These are phyloP conservation scores for Exophiala sp. DNA, from an alignment of 2,329 filamentous ascomycete genomes.

Conservation along the genomic window DNA sequence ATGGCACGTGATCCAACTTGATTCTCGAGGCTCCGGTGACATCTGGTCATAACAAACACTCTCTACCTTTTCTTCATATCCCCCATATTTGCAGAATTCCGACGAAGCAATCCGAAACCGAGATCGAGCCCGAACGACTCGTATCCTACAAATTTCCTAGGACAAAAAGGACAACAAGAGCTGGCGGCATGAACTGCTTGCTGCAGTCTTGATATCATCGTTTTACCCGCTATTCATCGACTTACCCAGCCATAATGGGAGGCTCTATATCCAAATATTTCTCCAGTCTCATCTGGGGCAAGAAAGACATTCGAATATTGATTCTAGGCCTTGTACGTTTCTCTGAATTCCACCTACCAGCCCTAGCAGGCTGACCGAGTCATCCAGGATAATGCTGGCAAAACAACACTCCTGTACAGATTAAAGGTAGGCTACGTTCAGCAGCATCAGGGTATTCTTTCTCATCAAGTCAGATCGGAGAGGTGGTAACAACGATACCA, in stretches of 20 bases:
- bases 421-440: conserved; percentile 61
- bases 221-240: not conserved
- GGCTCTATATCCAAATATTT: conserved; percentile 54
- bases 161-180: not conserved
- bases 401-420: conserved; percentile 93
- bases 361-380: conserved; percentile 4
- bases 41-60: not conserved
- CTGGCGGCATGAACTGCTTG: conserved; percentile 16
- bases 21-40: not conserved
- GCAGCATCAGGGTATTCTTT: conserved; percentile 15
- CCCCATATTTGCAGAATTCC: not conserved
- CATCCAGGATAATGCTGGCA: conserved; percentile 87
- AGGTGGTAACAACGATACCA: conserved; percentile 97
- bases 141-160: no score
- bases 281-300: conserved; percentile 71
- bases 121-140: no score
- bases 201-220: conserved; percentile 1
- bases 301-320: conserved; percentile 97
- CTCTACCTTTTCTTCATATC: no score
- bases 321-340: conserved; percentile 79
- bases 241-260: conserved; percentile 43
- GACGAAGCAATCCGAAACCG: no score
- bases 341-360: not conserved
- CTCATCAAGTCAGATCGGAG: conserved; percentile 65
- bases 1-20: not conserved